phyloP scores from a whole-genome alignment of 768 basidiomycete genomes.

The Suillus placidus region DNA sequence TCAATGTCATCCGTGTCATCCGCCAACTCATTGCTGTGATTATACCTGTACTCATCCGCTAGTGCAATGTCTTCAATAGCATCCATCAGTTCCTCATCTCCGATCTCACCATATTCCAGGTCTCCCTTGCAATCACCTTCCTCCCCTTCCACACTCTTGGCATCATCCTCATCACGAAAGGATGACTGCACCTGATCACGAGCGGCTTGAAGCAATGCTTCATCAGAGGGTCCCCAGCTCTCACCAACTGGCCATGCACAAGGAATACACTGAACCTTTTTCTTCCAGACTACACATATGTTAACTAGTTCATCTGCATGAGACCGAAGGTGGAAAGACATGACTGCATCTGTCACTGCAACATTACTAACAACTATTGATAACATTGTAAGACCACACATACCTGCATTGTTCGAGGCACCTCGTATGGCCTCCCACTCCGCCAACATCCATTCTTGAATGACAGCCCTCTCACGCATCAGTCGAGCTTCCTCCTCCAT shows the following conservation, averaged over 20 bases:
- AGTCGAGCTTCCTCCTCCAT: slow-evolving; percentile 29
- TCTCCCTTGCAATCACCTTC: background rate
- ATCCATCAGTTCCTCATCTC: slow-evolving; percentile 12
- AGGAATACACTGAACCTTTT: slow-evolving; percentile 2
- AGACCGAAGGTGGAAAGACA: slow-evolving; percentile 9
- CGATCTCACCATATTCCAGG: background rate
- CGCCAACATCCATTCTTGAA: slow-evolving; percentile 31
- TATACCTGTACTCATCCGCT: slow-evolving; percentile 10
- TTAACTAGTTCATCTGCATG: background rate
- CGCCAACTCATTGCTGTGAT: background rate
- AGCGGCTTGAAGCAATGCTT: slow-evolving; percentile 1
- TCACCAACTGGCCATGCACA: slow-evolving; percentile 2
- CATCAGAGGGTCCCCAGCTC: slow-evolving; percentile 11
- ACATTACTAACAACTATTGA: background rate
- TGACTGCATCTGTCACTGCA: background rate
- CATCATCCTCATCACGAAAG: background rate
- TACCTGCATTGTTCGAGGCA: slow-evolving; percentile 14
- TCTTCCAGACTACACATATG: slow-evolving; percentile 7
- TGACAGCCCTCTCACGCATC: slow-evolving; percentile 15
- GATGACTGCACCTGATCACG: background rate
- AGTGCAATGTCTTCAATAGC: slow-evolving; percentile 15
- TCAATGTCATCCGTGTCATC: background rate
- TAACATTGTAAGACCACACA: background rate
- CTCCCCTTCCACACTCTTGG: background rate
- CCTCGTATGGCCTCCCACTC: slow-evolving; percentile 25